phyloP scores from a whole-genome alignment of 1,139 yeast genomes.

The Kurtzmaniella natalensis region DNA sequence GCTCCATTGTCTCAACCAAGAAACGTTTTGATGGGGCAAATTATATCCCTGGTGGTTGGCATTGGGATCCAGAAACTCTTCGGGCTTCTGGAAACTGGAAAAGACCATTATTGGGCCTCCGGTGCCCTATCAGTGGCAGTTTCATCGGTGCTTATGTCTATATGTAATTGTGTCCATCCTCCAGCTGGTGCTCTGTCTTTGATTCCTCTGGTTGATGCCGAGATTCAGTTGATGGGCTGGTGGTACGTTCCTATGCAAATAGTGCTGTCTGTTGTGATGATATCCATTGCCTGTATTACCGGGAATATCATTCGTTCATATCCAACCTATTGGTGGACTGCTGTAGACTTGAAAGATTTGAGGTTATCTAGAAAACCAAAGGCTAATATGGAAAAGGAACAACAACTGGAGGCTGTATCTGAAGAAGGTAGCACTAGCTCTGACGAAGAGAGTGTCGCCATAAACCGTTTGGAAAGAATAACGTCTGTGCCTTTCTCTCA shows the following conservation, averaged over 20 bases:
- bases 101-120: constrained; percentile 51
- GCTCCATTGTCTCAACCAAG: constrained; percentile 70
- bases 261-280: constrained; percentile 46
- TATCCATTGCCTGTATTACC: constrained; percentile 49
- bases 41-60: constrained; percentile 52
- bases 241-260: constrained; percentile 61
- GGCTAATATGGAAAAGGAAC: constrained; percentile 5
- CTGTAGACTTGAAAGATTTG: constrained; percentile 18
- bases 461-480: neutral
- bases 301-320: constrained; percentile 54
- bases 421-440: constrained; percentile 8
- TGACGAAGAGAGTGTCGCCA: constrained; percentile 1
- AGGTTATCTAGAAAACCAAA: constrained; percentile 3
- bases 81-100: constrained; percentile 32
- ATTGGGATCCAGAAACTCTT: constrained; percentile 55
- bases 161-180: constrained; percentile 61
- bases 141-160: constrained; percentile 53
- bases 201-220: constrained; percentile 49
- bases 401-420: constrained; percentile 4
- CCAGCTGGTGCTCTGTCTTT: constrained; percentile 75
- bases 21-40: constrained; percentile 54
- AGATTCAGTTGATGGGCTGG: constrained; percentile 56
- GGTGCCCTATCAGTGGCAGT: constrained; percentile 61
- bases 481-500: constrained; percentile 6
- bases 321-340: constrained; percentile 66